phyloP scores from a whole-genome alignment of 2,329 filamentous ascomycete species.

The Leptographium galeiforme region DNA sequence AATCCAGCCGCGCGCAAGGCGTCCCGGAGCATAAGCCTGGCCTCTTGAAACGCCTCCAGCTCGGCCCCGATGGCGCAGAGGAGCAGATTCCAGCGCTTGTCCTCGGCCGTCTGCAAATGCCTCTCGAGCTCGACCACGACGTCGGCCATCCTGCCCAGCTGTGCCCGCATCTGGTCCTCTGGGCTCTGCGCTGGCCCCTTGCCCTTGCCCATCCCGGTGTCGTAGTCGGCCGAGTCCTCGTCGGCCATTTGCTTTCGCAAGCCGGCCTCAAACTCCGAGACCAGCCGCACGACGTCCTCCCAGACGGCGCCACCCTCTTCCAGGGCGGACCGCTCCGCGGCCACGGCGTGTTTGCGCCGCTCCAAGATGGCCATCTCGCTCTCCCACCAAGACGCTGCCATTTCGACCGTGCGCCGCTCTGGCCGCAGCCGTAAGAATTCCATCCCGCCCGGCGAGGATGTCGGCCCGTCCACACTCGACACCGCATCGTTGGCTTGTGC shows the following conservation, averaged over 20 bases:
- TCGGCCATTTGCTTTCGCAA: slow-evolving; percentile 39
- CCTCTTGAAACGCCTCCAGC: slow-evolving; percentile 21
- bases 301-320: slow-evolving; percentile 55
- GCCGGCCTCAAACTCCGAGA: slow-evolving; percentile 52
- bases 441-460: slow-evolving; percentile 21
- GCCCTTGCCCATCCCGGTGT: slow-evolving; percentile 17
- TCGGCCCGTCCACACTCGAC: not conserved
- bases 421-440: slow-evolving; percentile 49
- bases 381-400: slow-evolving; percentile 61
- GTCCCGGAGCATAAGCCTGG: slow-evolving; percentile 16
- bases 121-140: slow-evolving; percentile 43
- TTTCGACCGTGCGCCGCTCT: slow-evolving; percentile 51
- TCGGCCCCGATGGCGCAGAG: slow-evolving; percentile 63
- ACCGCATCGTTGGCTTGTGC: slow-evolving; percentile 8
- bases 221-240: not conserved
- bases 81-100: slow-evolving; percentile 57
- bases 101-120: slow-evolving; percentile 40
- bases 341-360: slow-evolving; percentile 39
- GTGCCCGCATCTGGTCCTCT: slow-evolving; percentile 16
- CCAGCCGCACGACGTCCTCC: slow-evolving; percentile 44
- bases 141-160: slow-evolving; percentile 41
- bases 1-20: slow-evolving; percentile 19
- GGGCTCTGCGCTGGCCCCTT: slow-evolving; percentile 2
- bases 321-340: slow-evolving; percentile 50
- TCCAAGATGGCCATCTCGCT: slow-evolving; percentile 45